Conservation (phyloP, 768 basidiomycete genomes). For the Collybiopsis confluens region DNA sequence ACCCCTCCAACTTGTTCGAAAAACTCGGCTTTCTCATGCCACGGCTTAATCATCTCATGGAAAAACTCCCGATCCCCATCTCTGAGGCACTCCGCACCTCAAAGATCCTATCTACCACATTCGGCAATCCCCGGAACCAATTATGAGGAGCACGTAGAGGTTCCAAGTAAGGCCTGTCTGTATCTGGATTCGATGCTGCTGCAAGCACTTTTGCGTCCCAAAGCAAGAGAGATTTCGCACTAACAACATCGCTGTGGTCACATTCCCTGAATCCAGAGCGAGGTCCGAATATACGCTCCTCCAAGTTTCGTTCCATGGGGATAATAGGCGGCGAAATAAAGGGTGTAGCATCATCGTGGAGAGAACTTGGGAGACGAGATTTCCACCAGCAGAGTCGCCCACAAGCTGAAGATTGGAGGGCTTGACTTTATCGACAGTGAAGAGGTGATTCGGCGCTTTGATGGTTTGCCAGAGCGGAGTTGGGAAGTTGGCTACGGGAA, state of each 20-base stretch:
- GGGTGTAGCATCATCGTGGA: slow-evolving; percentile 18
- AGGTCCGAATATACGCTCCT: slow-evolving; percentile 32
- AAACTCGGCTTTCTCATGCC: slow-evolving; percentile 11
- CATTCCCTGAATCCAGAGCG: slow-evolving; percentile 22
- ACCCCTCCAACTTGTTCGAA: no score
- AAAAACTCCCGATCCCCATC: slow-evolving; percentile 22
- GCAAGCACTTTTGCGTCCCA: no score
- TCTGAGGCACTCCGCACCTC: slow-evolving; percentile 28
- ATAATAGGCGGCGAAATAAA: neutral
- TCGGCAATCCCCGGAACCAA: slow-evolving; percentile 29
- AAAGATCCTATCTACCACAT: slow-evolving; percentile 27
- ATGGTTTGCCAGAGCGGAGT: slow-evolving; percentile 14
- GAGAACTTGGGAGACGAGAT: slow-evolving; percentile 15
- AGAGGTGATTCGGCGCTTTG: slow-evolving; percentile 12
- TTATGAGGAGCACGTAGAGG: slow-evolving; percentile 22
- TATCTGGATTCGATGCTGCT: no score
- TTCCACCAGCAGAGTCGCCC: slow-evolving; percentile 19
- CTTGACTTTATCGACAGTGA: slow-evolving; percentile 10
- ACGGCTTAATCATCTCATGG: neutral
- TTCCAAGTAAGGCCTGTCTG: slow-evolving; percentile 23
- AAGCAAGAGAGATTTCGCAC: no score
- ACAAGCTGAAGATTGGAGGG: slow-evolving; percentile 13
- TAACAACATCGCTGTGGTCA: neutral
- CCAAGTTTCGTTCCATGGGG: slow-evolving; percentile 19
- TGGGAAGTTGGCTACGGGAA: slow-evolving; percentile 14